These are phyloP conservation scores for Lycium barbarum DNA, from an alignment of 257 asterid species.

Conservation along the genomic window DNA sequence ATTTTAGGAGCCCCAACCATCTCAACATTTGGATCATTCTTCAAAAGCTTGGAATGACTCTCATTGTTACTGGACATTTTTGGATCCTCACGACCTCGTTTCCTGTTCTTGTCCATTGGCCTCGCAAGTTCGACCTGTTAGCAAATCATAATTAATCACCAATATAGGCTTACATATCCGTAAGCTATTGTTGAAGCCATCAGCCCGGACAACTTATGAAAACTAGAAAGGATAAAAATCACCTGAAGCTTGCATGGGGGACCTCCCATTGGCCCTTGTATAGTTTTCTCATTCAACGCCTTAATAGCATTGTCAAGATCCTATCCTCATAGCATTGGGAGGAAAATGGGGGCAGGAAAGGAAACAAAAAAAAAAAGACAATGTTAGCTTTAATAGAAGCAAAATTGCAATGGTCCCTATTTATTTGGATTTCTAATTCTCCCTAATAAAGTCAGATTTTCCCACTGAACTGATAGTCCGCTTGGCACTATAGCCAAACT, in stretches of 20 bases:
- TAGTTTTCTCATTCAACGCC: conserved; percentile 65
- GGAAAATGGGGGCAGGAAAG: conserved; percentile 23
- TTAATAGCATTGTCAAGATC: conserved; percentile 81
- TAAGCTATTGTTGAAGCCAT: neutral
- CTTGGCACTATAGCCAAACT: neutral
- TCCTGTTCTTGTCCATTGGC: conserved; percentile 74
- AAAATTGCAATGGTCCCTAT: neutral
- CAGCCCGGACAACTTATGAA: neutral
- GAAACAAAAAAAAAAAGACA: conserved; percentile 18
- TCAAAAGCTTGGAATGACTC: conserved; percentile 53
- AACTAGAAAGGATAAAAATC: conserved; percentile 30
- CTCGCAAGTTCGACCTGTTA: conserved; percentile 91
- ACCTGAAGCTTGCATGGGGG: conserved; percentile 70
- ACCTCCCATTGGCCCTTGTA: conserved; percentile 71
- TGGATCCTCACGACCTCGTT: conserved; percentile 75
- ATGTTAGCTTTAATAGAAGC: conserved; percentile 1
- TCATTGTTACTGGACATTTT: conserved; percentile 47
- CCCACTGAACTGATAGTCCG: neutral
- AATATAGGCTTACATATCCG: neutral
- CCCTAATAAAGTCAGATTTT: conserved; percentile 1
- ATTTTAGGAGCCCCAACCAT: conserved; percentile 40
- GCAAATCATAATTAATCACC: conserved; percentile 34
- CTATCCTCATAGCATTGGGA: conserved; percentile 46
- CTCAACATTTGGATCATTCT: conserved; percentile 41
- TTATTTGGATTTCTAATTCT: neutral